These are phyloP conservation scores for Leccinum huronense DNA, from an alignment of 1,284 basidiomycete species.

Conservation along the genomic window DNA sequence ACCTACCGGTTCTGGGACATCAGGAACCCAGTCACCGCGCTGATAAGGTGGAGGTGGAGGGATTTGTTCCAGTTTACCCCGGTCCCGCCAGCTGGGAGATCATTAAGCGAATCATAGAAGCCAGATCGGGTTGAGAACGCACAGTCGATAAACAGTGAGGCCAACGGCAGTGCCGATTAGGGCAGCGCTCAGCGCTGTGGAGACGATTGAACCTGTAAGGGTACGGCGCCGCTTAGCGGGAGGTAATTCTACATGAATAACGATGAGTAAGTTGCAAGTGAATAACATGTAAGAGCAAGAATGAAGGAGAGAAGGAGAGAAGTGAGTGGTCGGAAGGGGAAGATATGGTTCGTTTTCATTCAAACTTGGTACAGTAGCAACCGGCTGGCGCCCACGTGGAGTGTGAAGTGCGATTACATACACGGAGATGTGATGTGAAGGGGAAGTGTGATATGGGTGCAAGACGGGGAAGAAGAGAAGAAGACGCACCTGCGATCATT, in stretches of 20 bases:
- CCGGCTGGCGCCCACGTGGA: constrained; percentile 25
- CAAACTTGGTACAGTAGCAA: constrained; percentile 7
- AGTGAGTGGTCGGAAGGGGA: constrained; percentile 19
- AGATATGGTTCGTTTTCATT: constrained; percentile 14
- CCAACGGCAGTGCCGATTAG: constrained; percentile 80
- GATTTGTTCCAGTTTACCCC: constrained; percentile 49
- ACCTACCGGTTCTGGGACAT: constrained; percentile 26
- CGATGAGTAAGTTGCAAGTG: constrained; percentile 33
- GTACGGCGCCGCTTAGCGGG: constrained; percentile 61
- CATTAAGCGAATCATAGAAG: constrained; percentile 8
- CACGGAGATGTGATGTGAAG: constrained; percentile 11
- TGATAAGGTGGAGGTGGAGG: constrained; percentile 64
- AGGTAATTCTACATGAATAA: constrained; percentile 51
- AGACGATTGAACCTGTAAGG: constrained; percentile 73
- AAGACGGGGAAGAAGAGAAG: constrained; percentile 5
- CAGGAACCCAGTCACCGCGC: constrained; percentile 53
- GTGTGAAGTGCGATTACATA: constrained; percentile 29
- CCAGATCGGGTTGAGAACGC: constrained; percentile 34
- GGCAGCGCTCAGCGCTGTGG: constrained; percentile 75
- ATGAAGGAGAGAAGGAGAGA: constrained; percentile 19
- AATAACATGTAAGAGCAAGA: constrained; percentile 34
- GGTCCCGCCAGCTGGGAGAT: constrained; percentile 56
- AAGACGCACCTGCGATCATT: constrained; percentile 49
- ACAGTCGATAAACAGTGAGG: constrained; percentile 80
- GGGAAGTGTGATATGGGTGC: constrained; percentile 4